phyloP scores from a whole-genome alignment of 2,329 filamentous ascomycete species.

The Apiospora rasikravindrae region DNA sequence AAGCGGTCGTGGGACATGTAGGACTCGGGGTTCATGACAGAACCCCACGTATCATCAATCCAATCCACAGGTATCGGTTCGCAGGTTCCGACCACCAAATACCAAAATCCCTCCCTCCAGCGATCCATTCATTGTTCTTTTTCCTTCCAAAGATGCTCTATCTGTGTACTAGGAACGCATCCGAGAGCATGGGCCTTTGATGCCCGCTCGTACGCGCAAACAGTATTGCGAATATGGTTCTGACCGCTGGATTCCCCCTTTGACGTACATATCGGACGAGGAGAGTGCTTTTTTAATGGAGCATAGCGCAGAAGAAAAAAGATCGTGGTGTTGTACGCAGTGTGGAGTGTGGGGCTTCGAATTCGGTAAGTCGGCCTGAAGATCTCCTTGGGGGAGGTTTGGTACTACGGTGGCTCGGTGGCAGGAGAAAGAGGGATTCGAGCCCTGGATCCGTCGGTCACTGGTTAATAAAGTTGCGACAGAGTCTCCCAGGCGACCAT shows the following conservation, averaged over 20 bases:
- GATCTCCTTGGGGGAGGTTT: neutral
- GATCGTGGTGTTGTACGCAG: constrained; percentile 3
- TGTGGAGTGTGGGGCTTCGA: neutral
- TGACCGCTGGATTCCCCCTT: constrained; percentile 16
- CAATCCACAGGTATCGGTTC: neutral
- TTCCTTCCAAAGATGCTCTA: neutral
- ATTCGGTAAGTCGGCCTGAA: constrained; percentile 8
- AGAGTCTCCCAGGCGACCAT: neutral
- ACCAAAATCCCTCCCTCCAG: neutral
- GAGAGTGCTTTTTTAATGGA: constrained; percentile 6
- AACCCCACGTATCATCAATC: neutral
- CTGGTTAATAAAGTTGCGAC: constrained; percentile 9
- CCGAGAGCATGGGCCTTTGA: neutral
- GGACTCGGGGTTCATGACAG: neutral
- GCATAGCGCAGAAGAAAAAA: neutral
- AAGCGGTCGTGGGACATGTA: neutral
- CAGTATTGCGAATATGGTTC: neutral
- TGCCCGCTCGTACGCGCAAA: neutral
- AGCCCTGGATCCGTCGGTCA: neutral
- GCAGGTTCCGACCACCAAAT: neutral
- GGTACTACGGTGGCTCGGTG: neutral
- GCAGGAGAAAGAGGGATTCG: neutral
- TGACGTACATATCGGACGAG: constrained; percentile 2
- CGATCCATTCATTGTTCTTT: neutral
- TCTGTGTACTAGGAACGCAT: neutral